A percentile compares a stretch with the other conserved stretches of the same genome.
phyloP scores from a whole-genome alignment of 2,329 filamentous ascomycete species.

The Laburnicola sp. region DNA sequence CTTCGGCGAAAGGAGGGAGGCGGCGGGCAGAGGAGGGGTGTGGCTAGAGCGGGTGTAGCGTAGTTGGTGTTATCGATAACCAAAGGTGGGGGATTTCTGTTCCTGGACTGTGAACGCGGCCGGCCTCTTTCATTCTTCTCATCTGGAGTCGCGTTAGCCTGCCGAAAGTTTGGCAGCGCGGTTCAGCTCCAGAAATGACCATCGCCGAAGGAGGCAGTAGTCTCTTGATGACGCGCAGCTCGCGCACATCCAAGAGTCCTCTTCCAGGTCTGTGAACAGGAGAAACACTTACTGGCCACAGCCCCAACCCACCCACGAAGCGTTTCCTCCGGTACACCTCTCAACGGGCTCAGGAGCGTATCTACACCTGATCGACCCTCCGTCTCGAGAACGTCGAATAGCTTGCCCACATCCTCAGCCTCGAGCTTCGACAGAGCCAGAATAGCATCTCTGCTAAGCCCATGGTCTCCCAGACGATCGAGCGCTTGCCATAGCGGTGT shows the following conservation, averaged over 20 bases:
- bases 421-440: constrained; percentile 1
- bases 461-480: neutral
- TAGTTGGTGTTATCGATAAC: constrained; percentile 3
- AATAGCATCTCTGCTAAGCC: constrained; percentile 5
- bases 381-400: neutral
- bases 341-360: neutral
- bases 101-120: neutral
- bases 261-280: neutral
- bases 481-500: neutral
- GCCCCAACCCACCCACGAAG: neutral
- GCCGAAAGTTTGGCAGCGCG: too few species aligned
- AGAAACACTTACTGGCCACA: constrained; percentile 3
- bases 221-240: too few species aligned
- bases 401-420: neutral
- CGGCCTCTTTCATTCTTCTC: constrained; percentile 2
- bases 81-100: neutral
- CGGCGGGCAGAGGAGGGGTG: constrained; percentile 1
- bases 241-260: neutral
- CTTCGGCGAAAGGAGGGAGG: neutral
- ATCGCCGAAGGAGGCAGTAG: too few species aligned
- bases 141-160: constrained; percentile 2
- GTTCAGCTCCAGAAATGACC: too few species aligned
- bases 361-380: neutral
- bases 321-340: neutral
- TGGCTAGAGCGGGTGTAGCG: neutral